phyloP scores from a whole-genome alignment of 495 filamentous ascomycete species.

The Umbilicaria muhlenbergii region DNA sequence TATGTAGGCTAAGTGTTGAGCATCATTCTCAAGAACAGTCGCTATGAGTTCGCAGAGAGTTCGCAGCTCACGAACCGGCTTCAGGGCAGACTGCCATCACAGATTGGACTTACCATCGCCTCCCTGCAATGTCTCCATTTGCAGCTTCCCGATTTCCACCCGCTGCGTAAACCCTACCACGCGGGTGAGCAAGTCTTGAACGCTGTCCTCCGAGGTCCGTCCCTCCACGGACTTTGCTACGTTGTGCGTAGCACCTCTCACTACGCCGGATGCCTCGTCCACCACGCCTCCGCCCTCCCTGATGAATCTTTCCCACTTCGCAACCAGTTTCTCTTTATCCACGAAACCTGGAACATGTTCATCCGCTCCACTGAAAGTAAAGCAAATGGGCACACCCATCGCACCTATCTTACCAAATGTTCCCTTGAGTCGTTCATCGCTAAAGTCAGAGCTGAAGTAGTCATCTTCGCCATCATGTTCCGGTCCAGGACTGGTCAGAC shows the following conservation, averaged over 20 bases:
- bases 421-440: slow-evolving; percentile 34
- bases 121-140: too few relatives aligned
- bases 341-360: slow-evolving; percentile 47
- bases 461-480: slow-evolving; percentile 60
- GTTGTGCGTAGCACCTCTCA: slow-evolving; percentile 48
- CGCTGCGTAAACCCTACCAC: too few relatives aligned
- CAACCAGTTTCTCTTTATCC: slow-evolving; percentile 48
- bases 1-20: too few relatives aligned
- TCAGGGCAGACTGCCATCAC: too few relatives aligned
- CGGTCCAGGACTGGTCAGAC: slow-evolving; percentile 41
- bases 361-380: slow-evolving; percentile 56
- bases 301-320: slow-evolving; percentile 41
- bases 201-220: too few relatives aligned
- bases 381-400: slow-evolving; percentile 18
- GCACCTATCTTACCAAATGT: slow-evolving; percentile 51
- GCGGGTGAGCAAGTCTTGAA: too few relatives aligned
- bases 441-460: slow-evolving; percentile 70
- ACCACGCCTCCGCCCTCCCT: slow-evolving; percentile 28
- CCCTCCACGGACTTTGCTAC: slow-evolving; percentile 11
- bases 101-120: too few relatives aligned
- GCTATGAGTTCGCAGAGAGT: too few relatives aligned
- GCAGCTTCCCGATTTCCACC: too few relatives aligned
- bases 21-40: too few relatives aligned
- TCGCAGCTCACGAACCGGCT: too few relatives aligned
- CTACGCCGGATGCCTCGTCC: slow-evolving; percentile 38